phyloP scores from a whole-genome alignment of 2,329 filamentous ascomycete species.

The Epichloe festucae region DNA sequence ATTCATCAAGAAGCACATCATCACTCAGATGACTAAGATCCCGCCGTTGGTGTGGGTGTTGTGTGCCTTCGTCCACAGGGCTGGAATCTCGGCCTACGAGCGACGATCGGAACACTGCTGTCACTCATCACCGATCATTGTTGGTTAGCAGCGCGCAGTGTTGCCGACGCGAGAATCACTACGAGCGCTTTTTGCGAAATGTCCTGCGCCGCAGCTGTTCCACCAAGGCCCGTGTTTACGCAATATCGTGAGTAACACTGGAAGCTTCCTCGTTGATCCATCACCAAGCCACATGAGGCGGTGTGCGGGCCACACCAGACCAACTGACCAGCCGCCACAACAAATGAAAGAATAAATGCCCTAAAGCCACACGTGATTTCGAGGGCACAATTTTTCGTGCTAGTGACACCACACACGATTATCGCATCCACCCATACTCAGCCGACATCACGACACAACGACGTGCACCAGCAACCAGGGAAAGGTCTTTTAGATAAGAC shows the following conservation, averaged over 20 bases:
- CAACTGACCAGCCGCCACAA: slow-evolving; percentile 2
- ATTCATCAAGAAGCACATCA: too few species aligned
- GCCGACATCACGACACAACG: slow-evolving; percentile 29
- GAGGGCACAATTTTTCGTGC: slow-evolving; percentile 24
- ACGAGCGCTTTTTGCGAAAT: not conserved
- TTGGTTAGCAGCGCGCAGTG: not conserved
- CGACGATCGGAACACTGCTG: not conserved
- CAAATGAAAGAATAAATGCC: slow-evolving; percentile 9
- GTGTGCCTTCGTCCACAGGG: not conserved
- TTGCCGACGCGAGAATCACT: not conserved
- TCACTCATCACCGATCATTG: not conserved
- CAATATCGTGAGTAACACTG: too few species aligned
- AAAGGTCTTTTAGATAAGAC: slow-evolving; percentile 35
- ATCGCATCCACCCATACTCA: slow-evolving; percentile 20
- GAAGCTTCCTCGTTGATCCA: not conserved
- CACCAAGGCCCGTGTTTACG: too few species aligned
- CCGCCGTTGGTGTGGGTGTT: too few species aligned
- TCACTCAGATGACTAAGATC: too few species aligned
- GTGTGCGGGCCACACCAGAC: not conserved
- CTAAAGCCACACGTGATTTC: slow-evolving; percentile 23
- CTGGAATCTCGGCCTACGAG: not conserved
- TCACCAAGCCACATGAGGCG: slow-evolving; percentile 6
- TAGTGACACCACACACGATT: slow-evolving; percentile 22
- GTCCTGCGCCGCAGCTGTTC: too few species aligned
- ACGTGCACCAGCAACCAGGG: slow-evolving; percentile 27